phyloP scores from a whole-genome alignment of 176 grass and related monocot species.

The Triticum dicoccoides region DNA sequence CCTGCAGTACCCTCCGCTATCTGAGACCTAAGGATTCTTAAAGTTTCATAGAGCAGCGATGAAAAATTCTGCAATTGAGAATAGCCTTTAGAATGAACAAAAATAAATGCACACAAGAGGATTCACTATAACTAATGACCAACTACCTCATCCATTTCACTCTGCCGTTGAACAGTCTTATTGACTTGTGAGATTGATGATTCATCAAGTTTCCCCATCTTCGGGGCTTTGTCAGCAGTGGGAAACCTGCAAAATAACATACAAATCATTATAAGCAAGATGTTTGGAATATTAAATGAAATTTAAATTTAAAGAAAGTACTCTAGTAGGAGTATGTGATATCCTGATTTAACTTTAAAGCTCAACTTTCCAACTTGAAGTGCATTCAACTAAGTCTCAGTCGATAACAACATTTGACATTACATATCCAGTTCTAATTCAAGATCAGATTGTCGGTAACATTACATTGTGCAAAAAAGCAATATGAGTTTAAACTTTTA shows the following conservation, averaged over 20 bases:
- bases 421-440: neutral
- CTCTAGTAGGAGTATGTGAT: neutral
- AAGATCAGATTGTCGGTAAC: neutral
- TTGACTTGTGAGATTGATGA: conserved; percentile 29
- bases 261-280: neutral
- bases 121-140: neutral
- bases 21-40: conserved; percentile 35
- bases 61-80: conserved; percentile 45
- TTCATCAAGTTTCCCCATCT: conserved; percentile 49
- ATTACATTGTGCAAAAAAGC: conserved; percentile 2
- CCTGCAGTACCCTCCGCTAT: conserved; percentile 44
- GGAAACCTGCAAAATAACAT: conserved; percentile 56
- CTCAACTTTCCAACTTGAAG: neutral
- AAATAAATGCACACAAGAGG: conserved; percentile 5
- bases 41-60: conserved; percentile 28
- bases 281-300: neutral
- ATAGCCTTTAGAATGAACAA: neutral
- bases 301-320: neutral
- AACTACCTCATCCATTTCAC: conserved; percentile 49
- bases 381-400: conserved; percentile 3
- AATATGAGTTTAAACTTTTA: neutral
- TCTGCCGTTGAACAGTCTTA: conserved; percentile 39
- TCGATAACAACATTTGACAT: neutral
- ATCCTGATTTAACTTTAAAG: conserved; percentile 7
- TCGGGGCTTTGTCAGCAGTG: conserved; percentile 47